Conservation (phyloP, 805 yeast species). For the Ogataea kodamae region DNA sequence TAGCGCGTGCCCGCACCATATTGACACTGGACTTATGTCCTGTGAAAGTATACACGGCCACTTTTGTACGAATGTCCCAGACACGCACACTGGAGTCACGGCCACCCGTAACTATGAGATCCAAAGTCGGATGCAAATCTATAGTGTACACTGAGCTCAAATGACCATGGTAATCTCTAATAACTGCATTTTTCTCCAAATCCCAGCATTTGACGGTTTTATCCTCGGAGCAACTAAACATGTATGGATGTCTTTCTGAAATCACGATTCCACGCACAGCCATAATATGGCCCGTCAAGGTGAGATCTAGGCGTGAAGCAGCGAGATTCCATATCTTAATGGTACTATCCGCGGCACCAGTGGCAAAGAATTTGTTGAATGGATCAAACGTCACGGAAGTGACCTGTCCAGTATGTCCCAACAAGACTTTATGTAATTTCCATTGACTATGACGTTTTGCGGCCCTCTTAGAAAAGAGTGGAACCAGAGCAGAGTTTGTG, state of each 20-base stretch:
- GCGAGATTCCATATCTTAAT: slow-evolving; percentile 92
- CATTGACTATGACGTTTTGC: slow-evolving; percentile 55
- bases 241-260: slow-evolving; percentile 75
- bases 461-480: slow-evolving; percentile 12
- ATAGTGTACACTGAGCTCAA: slow-evolving; percentile 82
- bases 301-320: slow-evolving; percentile 60
- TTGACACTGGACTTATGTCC: slow-evolving; percentile 82
- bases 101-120: slow-evolving; percentile 81
- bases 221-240: slow-evolving; percentile 92
- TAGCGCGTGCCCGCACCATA: slow-evolving; percentile 59
- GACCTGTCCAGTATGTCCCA: slow-evolving; percentile 94
- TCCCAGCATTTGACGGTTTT: slow-evolving; percentile 95
- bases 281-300: slow-evolving; percentile 90
- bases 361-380: slow-evolving; percentile 83
- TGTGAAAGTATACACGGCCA: slow-evolving; percentile 67
- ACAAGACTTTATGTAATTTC: slow-evolving; percentile 68
- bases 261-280: slow-evolving; percentile 74
- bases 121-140: slow-evolving; percentile 83
- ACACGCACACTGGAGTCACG: slow-evolving; percentile 81
- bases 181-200: slow-evolving; percentile 74
- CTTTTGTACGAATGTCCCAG: slow-evolving; percentile 88
- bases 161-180: slow-evolving; percentile 92
- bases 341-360: slow-evolving; percentile 86
- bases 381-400: slow-evolving; percentile 81
- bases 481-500: slow-evolving; percentile 22